These are phyloP conservation scores for Aspergillus pseudonomiae DNA, from an alignment of 2,329 filamentous ascomycete genomes.

Conservation along the genomic window DNA sequence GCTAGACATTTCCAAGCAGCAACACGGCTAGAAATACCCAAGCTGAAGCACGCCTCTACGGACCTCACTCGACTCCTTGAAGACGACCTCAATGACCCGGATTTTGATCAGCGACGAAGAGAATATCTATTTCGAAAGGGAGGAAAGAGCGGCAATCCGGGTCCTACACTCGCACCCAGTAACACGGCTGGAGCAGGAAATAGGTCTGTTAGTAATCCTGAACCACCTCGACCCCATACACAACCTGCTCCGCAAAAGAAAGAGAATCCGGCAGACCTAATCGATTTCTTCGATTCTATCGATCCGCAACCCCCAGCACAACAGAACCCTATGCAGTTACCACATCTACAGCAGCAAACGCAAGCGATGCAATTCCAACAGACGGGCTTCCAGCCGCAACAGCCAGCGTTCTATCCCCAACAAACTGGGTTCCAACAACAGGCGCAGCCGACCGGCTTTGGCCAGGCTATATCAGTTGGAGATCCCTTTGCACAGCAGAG, in stretches of 20 bases:
- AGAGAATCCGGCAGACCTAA: constrained; percentile 67
- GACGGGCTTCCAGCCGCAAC: constrained; percentile 32
- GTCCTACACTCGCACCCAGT: constrained; percentile 25
- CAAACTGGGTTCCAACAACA: constrained; percentile 42
- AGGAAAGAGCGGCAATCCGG: constrained; percentile 59
- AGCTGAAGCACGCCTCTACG: constrained; percentile 94
- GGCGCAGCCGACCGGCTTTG: constrained; percentile 34
- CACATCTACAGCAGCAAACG: constrained; percentile 30
- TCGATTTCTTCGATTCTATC: constrained; percentile 93
- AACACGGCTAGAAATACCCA: constrained; percentile 90
- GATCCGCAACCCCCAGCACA: constrained; percentile 74
- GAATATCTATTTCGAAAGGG: constrained; percentile 91
- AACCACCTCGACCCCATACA: constrained; percentile 31
- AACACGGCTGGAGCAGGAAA: constrained; percentile 18
- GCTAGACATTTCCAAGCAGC: constrained; percentile 90
- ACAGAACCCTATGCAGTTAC: constrained; percentile 43
- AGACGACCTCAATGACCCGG: constrained; percentile 90
- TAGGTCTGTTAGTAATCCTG: constrained; percentile 32
- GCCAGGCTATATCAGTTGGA: constrained; percentile 37
- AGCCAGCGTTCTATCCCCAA: constrained; percentile 26
- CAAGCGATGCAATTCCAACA: constrained; percentile 46
- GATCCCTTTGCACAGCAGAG: constrained; percentile 30
- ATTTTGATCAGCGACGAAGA: constrained; percentile 89
- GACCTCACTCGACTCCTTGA: constrained; percentile 87
- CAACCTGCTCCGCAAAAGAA: constrained; percentile 37